Base-by-base conservation (phyloP, 1,284 basidiomycete species). In the Melampsora americana region DNA sequence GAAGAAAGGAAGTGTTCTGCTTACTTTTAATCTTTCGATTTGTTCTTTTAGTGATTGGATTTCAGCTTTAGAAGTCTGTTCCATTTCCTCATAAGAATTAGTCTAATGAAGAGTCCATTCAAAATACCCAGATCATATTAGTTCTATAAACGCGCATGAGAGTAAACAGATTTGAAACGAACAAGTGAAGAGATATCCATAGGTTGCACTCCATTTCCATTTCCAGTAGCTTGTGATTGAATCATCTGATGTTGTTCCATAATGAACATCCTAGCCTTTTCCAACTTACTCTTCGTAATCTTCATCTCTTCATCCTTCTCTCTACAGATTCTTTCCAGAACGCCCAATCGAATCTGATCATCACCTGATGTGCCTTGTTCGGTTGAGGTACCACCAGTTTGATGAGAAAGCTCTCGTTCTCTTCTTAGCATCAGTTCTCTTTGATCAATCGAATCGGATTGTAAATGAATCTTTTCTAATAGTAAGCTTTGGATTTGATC, bases 251-350 rank as follows among this genome's bases (percentile, higher is more conserved):
- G 93, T 83, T 96, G 94, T 69, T 89, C 87, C 83, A 92, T 92
- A 85, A 96, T 94, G 83, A 95, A 94, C 90, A 93, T 79, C 80
- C 89, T 89, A 4, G 93, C 92, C 83, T 94, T 94, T 78, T 86
- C 82, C 66, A 96, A 85, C 82, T 93, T 93, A 78, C 92, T 92
- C 78, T 89, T 87, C 0, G 87, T 82, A 16, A 91, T 88, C 80
- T 90, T 89, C 78, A 90, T 89, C 69, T 91, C 83, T 73, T 85
- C 85, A 60, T 90, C 83, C 79, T 90, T 91, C 77, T 92, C 90
- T 81, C 90, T 74, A 61, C 56, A 67, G 7, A 74, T 48, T 23
- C 59, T 89, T 81, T 94, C 91, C 78, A 93, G 83, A 28, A 86
- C 86, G 20, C 92, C 85, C n/a, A 95, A 82, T 69, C 89, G 87